phyloP scores from a whole-genome alignment of 2,329 filamentous ascomycete genomes.

The Westerdykella ornata region DNA sequence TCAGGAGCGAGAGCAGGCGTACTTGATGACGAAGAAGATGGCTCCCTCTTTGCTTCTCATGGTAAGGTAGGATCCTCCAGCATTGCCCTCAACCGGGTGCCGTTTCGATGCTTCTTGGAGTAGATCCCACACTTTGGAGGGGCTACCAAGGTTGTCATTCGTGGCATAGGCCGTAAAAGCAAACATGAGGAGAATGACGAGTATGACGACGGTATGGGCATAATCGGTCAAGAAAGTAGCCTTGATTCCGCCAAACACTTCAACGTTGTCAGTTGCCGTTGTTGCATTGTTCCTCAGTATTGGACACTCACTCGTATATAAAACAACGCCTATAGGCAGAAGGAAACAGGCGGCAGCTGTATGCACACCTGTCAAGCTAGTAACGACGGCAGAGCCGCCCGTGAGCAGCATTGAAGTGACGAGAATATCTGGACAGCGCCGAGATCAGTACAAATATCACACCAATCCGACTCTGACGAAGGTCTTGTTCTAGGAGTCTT shows the following conservation, averaged over 20 bases:
- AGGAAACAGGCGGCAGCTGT: slow-evolving; percentile 80
- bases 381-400: slow-evolving; percentile 65
- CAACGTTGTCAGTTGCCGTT: too few relatives aligned
- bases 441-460: too few relatives aligned
- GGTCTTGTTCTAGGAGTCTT: slow-evolving; percentile 31
- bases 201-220: slow-evolving; percentile 75
- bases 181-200: slow-evolving; percentile 82
- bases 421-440: slow-evolving; percentile 51
- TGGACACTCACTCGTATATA: slow-evolving; percentile 55
- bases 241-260: slow-evolving; percentile 64
- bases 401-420: slow-evolving; percentile 86
- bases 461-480: too few relatives aligned
- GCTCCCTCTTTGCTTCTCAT: slow-evolving; percentile 76
- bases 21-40: slow-evolving; percentile 85
- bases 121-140: slow-evolving; percentile 69
- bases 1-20: too few relatives aligned
- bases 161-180: slow-evolving; percentile 75
- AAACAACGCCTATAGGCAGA: slow-evolving; percentile 69
- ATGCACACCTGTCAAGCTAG: slow-evolving; percentile 62
- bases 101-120: slow-evolving; percentile 59
- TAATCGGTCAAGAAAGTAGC: slow-evolving; percentile 66
- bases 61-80: slow-evolving; percentile 74
- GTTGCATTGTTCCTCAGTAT: too few relatives aligned
- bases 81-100: slow-evolving; percentile 75
- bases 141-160: slow-evolving; percentile 64